A percentile compares a stretch with the other conserved stretches of the same genome.
phyloP scores from a whole-genome alignment of 805 yeast genomes.

The Kodamaea nitidulidarum region DNA sequence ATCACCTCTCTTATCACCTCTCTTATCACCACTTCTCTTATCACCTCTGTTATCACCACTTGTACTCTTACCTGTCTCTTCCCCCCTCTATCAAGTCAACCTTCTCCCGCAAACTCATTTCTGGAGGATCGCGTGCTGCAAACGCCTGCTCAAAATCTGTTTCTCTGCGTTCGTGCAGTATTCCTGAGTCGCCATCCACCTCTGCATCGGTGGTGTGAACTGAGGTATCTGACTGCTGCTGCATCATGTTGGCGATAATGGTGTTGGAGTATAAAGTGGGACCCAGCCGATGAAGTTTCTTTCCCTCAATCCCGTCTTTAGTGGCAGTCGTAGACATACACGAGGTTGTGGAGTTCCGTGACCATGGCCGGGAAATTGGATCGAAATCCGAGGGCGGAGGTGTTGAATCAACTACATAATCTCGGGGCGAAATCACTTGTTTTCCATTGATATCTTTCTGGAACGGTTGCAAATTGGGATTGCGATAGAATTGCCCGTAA shows the following conservation, averaged over 20 bases:
- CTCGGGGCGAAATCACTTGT: neutral
- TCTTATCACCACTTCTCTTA: no score
- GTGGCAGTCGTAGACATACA: conserved; percentile 72
- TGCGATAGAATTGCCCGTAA: neutral
- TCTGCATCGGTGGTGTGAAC: conserved; percentile 28
- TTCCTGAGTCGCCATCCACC: conserved; percentile 21
- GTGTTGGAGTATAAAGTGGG: conserved; percentile 34
- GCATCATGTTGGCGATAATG: conserved; percentile 26
- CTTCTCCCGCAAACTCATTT: conserved; percentile 43
- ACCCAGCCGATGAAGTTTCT: conserved; percentile 44
- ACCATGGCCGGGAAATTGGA: conserved; percentile 49
- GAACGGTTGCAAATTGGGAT: neutral
- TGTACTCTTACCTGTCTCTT: no score
- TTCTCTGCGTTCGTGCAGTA: conserved; percentile 14
- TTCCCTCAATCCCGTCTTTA: conserved; percentile 70
- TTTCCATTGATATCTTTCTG: neutral
- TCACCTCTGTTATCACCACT: no score
- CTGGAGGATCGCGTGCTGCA: conserved; percentile 23
- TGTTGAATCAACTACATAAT: neutral
- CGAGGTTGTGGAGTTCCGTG: conserved; percentile 60
- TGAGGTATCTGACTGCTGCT: conserved; percentile 13
- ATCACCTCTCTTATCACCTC: no score
- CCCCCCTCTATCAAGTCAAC: conserved; percentile 32
- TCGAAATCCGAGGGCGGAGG: conserved; percentile 15
- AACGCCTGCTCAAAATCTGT: conserved; percentile 12